Percentiles rank a stretch among this genome's conserved stretches.
Evolutionary conservation across 495 filamentous ascomycete species (phyloP).

Genomic region (Lasiosphaeria miniovina): DNA sequence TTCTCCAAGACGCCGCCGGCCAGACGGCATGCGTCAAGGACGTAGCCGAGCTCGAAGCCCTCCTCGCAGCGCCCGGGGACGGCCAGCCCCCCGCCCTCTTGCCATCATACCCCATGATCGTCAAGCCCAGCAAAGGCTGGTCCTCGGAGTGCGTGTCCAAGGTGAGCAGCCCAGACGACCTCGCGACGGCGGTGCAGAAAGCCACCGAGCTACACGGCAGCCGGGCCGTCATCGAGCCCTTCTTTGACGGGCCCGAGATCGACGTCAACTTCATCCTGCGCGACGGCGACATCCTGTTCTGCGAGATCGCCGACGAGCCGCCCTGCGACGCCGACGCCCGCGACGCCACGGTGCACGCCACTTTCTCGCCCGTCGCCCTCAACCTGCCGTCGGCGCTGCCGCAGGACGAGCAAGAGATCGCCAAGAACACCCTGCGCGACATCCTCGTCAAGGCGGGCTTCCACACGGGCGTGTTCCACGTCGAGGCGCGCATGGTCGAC

Average conservation of each 20-base stretch:
- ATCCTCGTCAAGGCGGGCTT: conserved; percentile 37
- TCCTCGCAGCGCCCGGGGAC: conserved; percentile 5
- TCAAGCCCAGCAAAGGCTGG: conserved; percentile 35
- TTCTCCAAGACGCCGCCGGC: conserved; percentile 32
- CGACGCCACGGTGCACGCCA: conserved; percentile 24
- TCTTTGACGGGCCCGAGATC: conserved; percentile 48
- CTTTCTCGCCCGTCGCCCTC: conserved; percentile 38
- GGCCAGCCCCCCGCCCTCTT: conserved; percentile 11
- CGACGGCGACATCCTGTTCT: conserved; percentile 50
- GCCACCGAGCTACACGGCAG: conserved; percentile 28
- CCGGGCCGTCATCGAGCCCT: conserved; percentile 31
- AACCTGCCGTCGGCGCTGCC: conserved; percentile 43
- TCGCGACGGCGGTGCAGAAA: conserved; percentile 22
- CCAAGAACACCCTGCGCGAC: conserved; percentile 25
- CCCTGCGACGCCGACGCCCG: conserved; percentile 42
- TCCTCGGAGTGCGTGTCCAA: conserved; percentile 32
- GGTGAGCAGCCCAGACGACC: conserved; percentile 21
- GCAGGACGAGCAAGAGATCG: conserved; percentile 28
- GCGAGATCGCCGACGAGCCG: conserved; percentile 51
- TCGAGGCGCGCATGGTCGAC: conserved; percentile 32
- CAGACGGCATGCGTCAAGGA: conserved; percentile 21
- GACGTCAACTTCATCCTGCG: conserved; percentile 51
- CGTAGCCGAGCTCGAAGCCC: conserved; percentile 21
- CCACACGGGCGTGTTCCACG: conserved; percentile 30
- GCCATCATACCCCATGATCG: conserved; percentile 25